Evolutionary conservation across 352 stramenopile genomes (phyloP).

Genomic region (Phytopythium ostracodes): DNA sequence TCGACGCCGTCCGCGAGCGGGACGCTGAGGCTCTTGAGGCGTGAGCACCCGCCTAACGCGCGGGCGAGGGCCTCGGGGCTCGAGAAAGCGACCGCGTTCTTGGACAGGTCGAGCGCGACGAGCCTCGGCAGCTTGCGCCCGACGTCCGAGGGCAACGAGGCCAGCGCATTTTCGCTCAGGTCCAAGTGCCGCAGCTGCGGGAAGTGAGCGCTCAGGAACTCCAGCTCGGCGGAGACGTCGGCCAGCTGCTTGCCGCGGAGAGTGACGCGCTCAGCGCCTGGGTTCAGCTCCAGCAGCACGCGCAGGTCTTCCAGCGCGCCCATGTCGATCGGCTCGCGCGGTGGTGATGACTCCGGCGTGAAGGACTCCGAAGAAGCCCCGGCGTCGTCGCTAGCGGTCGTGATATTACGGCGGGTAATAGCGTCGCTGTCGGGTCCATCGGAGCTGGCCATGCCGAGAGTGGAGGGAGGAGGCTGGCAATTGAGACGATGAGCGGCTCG

Average conservation of each 20-base stretch:
- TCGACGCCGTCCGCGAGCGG: conserved; percentile 41
- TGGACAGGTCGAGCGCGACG: conserved; percentile 54
- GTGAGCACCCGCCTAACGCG: conserved; percentile 35
- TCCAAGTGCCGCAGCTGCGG: conserved; percentile 46
- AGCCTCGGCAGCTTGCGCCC: conserved; percentile 34
- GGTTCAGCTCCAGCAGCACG: conserved; percentile 30
- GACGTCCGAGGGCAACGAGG: conserved; percentile 33
- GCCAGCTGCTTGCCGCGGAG: conserved; percentile 32
- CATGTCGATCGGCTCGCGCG: conserved; percentile 14
- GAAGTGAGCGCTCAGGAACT: conserved; percentile 42
- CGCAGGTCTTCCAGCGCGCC: conserved; percentile 47
- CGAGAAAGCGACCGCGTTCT: conserved; percentile 39
- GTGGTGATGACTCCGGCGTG: not conserved
- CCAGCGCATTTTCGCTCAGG: conserved; percentile 49
- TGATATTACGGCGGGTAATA: no score
- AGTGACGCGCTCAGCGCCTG: conserved; percentile 37
- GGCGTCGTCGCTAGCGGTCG: not conserved
- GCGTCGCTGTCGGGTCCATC: not conserved
- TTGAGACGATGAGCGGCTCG: not conserved
- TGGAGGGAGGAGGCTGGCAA: not conserved
- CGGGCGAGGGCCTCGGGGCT: conserved; percentile 33
- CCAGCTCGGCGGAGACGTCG: conserved; percentile 25
- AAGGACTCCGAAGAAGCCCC: not conserved
- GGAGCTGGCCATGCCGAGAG: not conserved
- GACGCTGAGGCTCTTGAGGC: conserved; percentile 57